Evolutionary conservation across 2,329 filamentous ascomycete species (phyloP).

Genomic region (Scleromitrula shiraiana): DNA sequence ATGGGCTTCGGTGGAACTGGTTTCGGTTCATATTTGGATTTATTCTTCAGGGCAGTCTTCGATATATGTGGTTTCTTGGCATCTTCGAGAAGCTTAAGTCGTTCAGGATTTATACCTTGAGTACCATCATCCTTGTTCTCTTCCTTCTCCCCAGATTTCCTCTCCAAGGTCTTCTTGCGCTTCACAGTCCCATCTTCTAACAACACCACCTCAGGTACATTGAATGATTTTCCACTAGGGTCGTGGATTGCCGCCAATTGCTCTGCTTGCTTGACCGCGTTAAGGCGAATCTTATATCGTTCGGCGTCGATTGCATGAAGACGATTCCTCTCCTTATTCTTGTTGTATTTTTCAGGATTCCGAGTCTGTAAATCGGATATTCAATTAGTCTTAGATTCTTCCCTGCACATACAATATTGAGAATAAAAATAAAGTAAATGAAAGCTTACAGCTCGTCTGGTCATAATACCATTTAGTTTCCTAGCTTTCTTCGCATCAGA

Average conservation of each 20-base stretch:
- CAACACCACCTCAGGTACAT: conserved; percentile 25
- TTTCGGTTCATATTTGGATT: conserved; percentile 7
- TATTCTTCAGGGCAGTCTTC: conserved; percentile 11
- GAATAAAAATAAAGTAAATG: not conserved
- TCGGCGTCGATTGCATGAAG: conserved; percentile 27
- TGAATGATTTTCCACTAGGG: conserved; percentile 27
- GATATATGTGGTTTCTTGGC: conserved; percentile 15
- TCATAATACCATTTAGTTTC: conserved; percentile 21
- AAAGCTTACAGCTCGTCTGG: conserved; percentile 17
- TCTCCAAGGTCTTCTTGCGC: conserved; percentile 10
- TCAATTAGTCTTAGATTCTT: not conserved
- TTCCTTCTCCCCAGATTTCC: conserved; percentile 14
- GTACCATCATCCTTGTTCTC: conserved; percentile 2
- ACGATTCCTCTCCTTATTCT: conserved; percentile 30
- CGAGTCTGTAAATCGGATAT: conserved; percentile 20
- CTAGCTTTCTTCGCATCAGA: conserved; percentile 22
- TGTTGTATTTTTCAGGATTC: conserved; percentile 30
- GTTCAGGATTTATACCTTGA: conserved; percentile 11
- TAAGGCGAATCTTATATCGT: conserved; percentile 25
- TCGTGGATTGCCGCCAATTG: conserved; percentile 28
- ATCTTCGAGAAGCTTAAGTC: conserved; percentile 6
- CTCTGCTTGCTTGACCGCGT: conserved; percentile 28
- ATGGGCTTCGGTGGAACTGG: conserved; percentile 21
- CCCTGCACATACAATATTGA: not conserved
- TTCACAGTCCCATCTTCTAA: conserved; percentile 26